Percentiles rank a stretch among this genome's conserved stretches.
These are phyloP conservation scores for Achlya hypogyna DNA, from an alignment of 352 stramenopile genomes.

Conservation along the genomic window DNA sequence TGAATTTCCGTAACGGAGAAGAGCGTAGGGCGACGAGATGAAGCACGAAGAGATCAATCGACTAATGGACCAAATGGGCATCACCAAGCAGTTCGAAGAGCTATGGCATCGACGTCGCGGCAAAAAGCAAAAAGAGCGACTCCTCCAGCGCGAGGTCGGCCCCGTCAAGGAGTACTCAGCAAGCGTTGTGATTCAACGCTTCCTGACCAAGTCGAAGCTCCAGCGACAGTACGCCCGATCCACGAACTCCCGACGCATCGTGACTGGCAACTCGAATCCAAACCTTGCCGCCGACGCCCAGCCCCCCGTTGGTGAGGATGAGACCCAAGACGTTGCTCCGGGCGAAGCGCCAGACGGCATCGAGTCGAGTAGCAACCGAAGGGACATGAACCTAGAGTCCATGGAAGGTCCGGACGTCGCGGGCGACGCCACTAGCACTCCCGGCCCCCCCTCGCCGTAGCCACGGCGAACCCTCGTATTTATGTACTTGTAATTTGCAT, in stretches of 20 bases:
- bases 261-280: not conserved
- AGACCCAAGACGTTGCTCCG: not conserved
- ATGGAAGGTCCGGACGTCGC: not conserved
- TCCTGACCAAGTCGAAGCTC: slow-evolving; percentile 2
- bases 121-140: not conserved
- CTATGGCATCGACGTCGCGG: slow-evolving; percentile 2
- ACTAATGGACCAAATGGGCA: slow-evolving; percentile 10
- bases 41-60: slow-evolving; percentile 3
- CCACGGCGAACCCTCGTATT: too few relatives aligned
- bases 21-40: not conserved
- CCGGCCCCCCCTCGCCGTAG: too few relatives aligned
- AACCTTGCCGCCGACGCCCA: not conserved
- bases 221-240: not conserved
- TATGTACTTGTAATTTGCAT: too few relatives aligned
- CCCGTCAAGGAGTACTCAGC: slow-evolving; percentile 6
- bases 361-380: not conserved
- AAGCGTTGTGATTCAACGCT: slow-evolving; percentile 13
- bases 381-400: slow-evolving; percentile 13
- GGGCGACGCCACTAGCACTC: not conserved
- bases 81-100: slow-evolving; percentile 18
- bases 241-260: not conserved
- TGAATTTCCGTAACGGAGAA: not conserved
- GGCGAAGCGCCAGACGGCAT: not conserved
- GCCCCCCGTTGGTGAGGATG: not conserved
- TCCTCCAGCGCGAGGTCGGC: not conserved